Evolutionary conservation across 768 basidiomycete species (phyloP).

Genomic region (Auricularia heimuer): DNA sequence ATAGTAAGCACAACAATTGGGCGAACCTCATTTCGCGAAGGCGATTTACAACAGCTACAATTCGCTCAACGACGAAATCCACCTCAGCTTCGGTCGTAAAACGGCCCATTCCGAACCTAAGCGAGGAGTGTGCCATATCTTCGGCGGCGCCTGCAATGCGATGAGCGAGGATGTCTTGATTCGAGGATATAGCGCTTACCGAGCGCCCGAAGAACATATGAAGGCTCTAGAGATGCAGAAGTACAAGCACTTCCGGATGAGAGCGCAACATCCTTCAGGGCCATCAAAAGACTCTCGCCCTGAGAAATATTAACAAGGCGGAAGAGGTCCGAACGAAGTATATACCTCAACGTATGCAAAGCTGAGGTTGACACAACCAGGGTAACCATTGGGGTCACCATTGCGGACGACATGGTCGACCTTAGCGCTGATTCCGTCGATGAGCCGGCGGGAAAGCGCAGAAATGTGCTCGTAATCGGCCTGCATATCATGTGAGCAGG

Average conservation of each 20-base stretch:
- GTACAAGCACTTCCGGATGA: slow-evolving; percentile 98
- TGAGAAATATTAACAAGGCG: neutral
- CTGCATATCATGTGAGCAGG: slow-evolving; percentile 27
- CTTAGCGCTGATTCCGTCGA: slow-evolving; percentile 68
- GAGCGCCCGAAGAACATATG: slow-evolving; percentile 92
- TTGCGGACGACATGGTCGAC: slow-evolving; percentile 92
- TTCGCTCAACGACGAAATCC: slow-evolving; percentile 84
- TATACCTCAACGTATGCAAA: slow-evolving; percentile 81
- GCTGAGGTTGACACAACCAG: slow-evolving; percentile 91
- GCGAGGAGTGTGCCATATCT: slow-evolving; percentile 97
- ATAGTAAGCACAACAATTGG: slow-evolving; percentile 7
- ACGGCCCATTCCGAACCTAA: slow-evolving; percentile 94
- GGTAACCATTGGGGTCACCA: slow-evolving; percentile 84
- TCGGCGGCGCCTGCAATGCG: slow-evolving; percentile 69
- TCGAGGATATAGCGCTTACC: slow-evolving; percentile 30
- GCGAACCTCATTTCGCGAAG: slow-evolving; percentile 88
- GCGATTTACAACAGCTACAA: slow-evolving; percentile 74
- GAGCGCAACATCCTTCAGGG: slow-evolving; percentile 94
- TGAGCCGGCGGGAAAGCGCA: slow-evolving; percentile 68
- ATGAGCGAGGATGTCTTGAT: neutral
- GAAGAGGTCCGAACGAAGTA: neutral
- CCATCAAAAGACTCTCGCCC: slow-evolving; percentile 96
- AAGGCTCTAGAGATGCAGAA: slow-evolving; percentile 95
- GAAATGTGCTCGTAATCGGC: slow-evolving; percentile 70
- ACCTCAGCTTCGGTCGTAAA: slow-evolving; percentile 98